phyloP scores from a whole-genome alignment of 371 early-diverging fungal species.

The Haplosporangium sp. region DNA sequence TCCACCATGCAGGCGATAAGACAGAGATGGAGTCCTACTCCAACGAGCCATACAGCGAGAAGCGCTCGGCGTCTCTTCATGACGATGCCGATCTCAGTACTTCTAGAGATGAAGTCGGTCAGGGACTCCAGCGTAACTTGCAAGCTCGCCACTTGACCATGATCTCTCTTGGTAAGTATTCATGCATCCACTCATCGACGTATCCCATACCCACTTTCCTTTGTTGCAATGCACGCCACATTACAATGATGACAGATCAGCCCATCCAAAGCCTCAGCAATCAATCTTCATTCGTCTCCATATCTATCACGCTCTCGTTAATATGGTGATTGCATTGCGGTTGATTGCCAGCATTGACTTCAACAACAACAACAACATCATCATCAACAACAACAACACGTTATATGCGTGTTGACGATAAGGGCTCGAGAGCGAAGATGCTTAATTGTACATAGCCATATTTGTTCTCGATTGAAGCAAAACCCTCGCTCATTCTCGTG shows the following conservation, averaged over 20 bases:
- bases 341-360: no score
- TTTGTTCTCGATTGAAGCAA: no score
- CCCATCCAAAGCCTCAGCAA: neutral
- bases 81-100: slow-evolving; percentile 20
- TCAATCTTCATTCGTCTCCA: no score
- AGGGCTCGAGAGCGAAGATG: no score
- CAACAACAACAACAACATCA: no score
- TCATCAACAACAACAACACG: no score
- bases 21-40: slow-evolving; percentile 35
- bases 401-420: no score
- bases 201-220: neutral
- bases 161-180: slow-evolving; percentile 74
- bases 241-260: neutral
- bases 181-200: neutral
- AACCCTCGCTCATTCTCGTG: no score
- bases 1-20: slow-evolving; percentile 25
- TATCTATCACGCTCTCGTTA: no score
- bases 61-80: slow-evolving; percentile 10
- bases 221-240: neutral
- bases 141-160: slow-evolving; percentile 82
- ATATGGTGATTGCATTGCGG: no score
- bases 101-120: slow-evolving; percentile 3
- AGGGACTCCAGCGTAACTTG: slow-evolving; percentile 69
- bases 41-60: slow-evolving; percentile 14
- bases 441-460: no score